A percentile compares a stretch with the other conserved stretches of the same genome.
Evolutionary conservation across 176 grass and related monocot genomes (phyloP).

Genomic region (Oryza coarctata): DNA sequence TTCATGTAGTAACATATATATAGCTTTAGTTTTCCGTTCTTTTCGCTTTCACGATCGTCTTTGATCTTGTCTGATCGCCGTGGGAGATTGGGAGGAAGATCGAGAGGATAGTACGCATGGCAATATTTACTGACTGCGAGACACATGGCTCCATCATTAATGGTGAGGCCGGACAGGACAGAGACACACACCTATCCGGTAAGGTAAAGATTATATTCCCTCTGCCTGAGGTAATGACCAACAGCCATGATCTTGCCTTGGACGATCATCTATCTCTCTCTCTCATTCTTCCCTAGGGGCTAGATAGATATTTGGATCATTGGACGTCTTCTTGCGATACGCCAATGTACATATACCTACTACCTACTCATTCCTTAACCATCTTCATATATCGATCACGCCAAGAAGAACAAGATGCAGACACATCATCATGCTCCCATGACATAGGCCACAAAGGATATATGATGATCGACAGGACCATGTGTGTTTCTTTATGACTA

Average conservation of each 20-base stretch:
- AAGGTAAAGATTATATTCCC: constrained; percentile 31
- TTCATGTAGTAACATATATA: neutral
- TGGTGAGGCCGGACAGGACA: constrained; percentile 14
- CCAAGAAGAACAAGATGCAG: neutral
- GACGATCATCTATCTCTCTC: neutral
- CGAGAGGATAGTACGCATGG: neutral
- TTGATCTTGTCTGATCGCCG: neutral
- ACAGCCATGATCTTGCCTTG: neutral
- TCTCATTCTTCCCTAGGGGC: neutral
- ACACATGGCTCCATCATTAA: constrained; percentile 25
- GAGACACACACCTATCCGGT: constrained; percentile 10
- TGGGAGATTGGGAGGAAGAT: neutral
- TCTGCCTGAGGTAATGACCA: constrained; percentile 23
- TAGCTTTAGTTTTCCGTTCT: neutral
- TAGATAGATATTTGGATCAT: neutral
- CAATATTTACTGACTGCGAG: constrained; percentile 3
- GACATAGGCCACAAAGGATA: neutral
- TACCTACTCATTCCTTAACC: neutral
- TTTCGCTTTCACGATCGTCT: neutral
- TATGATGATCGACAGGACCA: neutral
- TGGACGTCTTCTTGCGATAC: neutral
- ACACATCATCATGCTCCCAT: neutral
- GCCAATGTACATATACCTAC: neutral
- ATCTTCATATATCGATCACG: neutral
- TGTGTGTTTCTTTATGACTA: neutral